Conservation (phyloP, 1,284 basidiomycete genomes). For the Microbotryum violaceum region DNA sequence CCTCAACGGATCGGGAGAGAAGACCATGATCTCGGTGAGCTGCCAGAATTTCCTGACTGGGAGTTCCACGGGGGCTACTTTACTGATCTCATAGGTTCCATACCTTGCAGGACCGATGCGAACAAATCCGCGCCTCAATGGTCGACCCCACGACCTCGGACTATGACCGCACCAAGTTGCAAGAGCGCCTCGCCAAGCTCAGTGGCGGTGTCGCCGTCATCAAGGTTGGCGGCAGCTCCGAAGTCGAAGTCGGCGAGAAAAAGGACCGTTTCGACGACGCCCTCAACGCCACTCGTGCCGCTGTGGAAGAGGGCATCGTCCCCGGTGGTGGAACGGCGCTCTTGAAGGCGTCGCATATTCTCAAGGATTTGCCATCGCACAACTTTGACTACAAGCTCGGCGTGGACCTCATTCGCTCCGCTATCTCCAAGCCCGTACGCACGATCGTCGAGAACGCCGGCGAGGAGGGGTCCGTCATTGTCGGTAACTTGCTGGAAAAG, state of each 20-base stretch:
- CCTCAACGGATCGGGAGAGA: slow-evolving; percentile 84
- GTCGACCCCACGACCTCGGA: slow-evolving; percentile 79
- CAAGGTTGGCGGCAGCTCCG: slow-evolving; percentile 87
- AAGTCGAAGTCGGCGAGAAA: slow-evolving; percentile 98
- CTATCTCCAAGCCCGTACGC: slow-evolving; percentile 66
- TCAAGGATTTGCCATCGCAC: slow-evolving; percentile 65
- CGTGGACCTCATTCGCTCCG: slow-evolving; percentile 84
- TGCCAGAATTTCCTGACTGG: slow-evolving; percentile 52
- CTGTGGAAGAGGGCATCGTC: slow-evolving; percentile 96
- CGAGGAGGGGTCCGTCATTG: slow-evolving; percentile 87
- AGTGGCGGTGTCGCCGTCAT: slow-evolving; percentile 95
- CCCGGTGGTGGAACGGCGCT: slow-evolving; percentile 85
- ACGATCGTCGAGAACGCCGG: slow-evolving; percentile 92
- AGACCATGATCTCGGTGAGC: slow-evolving; percentile 73
- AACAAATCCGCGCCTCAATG: slow-evolving; percentile 84
- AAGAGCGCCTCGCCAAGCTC: slow-evolving; percentile 94
- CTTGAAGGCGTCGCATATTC: slow-evolving; percentile 61
- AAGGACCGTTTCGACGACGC: slow-evolving; percentile 99
- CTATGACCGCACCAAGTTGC: slow-evolving; percentile 90
- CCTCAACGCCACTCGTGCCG: slow-evolving; percentile 81
- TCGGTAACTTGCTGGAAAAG: slow-evolving; percentile 69
- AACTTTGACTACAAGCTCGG: slow-evolving; percentile 99
- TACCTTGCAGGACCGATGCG: slow-evolving; percentile 75
- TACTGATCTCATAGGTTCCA: too few relatives aligned
- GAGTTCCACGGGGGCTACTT: too few relatives aligned